Evolutionary conservation across 176 grass and related monocot genomes (phyloP).

Genomic region (Aegilops sharonensis): DNA sequence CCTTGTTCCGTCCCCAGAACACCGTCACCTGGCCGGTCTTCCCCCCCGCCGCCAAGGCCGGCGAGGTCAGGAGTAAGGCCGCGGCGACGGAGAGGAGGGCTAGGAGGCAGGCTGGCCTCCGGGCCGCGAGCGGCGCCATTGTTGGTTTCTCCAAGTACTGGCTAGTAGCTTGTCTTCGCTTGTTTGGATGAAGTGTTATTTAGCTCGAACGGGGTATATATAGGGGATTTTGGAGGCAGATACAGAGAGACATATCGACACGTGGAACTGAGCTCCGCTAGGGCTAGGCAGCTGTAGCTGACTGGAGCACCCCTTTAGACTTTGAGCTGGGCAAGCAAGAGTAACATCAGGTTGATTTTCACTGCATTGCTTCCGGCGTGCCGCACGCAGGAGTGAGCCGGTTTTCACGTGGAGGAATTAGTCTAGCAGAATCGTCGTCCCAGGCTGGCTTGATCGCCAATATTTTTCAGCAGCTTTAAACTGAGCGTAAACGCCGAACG

Average conservation of each 20-base stretch:
- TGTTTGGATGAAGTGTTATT: too few relatives aligned
- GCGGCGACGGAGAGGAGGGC: background rate
- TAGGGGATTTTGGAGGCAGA: too few relatives aligned
- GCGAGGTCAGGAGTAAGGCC: background rate
- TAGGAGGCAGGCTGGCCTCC: background rate
- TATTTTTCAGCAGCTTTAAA: too few relatives aligned
- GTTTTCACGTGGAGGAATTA: background rate
- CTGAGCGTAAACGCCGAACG: too few relatives aligned
- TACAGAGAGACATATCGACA: too few relatives aligned
- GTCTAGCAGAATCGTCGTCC: too few relatives aligned
- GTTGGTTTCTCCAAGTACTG: background rate
- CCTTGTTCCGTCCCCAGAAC: constrained; percentile 32
- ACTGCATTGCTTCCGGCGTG: background rate
- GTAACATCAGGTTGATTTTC: background rate
- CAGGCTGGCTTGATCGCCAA: too few relatives aligned
- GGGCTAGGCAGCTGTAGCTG: background rate
- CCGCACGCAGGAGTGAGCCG: background rate
- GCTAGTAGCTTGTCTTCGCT: too few relatives aligned
- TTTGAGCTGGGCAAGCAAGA: background rate
- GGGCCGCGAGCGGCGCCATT: background rate
- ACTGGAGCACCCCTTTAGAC: background rate
- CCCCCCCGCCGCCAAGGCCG: background rate
- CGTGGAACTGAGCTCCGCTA: too few relatives aligned
- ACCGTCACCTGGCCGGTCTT: constrained; percentile 23
- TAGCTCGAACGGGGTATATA: too few relatives aligned